These are phyloP conservation scores for Delonix regia DNA, from an alignment of 306 rosid species.

Conservation along the genomic window DNA sequence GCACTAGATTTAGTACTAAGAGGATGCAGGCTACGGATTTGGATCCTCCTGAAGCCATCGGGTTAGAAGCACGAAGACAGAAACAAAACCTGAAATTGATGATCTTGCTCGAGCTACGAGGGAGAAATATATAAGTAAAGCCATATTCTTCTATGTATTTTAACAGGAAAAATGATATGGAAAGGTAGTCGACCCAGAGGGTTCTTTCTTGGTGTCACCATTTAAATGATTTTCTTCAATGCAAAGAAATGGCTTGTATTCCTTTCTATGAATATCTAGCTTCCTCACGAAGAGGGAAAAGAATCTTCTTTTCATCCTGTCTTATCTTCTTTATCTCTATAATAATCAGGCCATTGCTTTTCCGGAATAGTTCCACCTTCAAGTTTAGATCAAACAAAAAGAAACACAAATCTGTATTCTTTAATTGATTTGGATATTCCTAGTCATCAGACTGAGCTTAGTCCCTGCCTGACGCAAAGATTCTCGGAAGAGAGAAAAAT, in stretches of 20 bases:
- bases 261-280: constrained; percentile 39
- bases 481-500: not conserved
- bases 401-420: not conserved
- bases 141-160: not conserved
- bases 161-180: not conserved
- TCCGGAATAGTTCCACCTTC: constrained; percentile 26
- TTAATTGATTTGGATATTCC: not conserved
- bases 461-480: not conserved
- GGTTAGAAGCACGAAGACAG: not conserved
- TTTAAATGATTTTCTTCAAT: constrained; percentile 35
- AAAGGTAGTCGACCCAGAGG: not conserved
- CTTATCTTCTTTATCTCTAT: not conserved
- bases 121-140: not conserved
- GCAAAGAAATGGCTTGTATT: constrained; percentile 45
- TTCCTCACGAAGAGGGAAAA: constrained; percentile 36
- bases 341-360: not conserved
- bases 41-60: constrained; percentile 43
- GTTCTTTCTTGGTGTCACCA: constrained; percentile 20
- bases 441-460: constrained; percentile 12
- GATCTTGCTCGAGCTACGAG: not conserved
- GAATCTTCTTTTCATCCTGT: constrained; percentile 30
- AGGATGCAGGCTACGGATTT: constrained; percentile 66
- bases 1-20: constrained; percentile 59
- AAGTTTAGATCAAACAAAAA: constrained; percentile 28
- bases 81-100: not conserved